A percentile compares a stretch with the other conserved stretches of the same genome.
Conservation (phyloP, 2,329 filamentous ascomycete species). For the Sporothrix variecibatus region DNA sequence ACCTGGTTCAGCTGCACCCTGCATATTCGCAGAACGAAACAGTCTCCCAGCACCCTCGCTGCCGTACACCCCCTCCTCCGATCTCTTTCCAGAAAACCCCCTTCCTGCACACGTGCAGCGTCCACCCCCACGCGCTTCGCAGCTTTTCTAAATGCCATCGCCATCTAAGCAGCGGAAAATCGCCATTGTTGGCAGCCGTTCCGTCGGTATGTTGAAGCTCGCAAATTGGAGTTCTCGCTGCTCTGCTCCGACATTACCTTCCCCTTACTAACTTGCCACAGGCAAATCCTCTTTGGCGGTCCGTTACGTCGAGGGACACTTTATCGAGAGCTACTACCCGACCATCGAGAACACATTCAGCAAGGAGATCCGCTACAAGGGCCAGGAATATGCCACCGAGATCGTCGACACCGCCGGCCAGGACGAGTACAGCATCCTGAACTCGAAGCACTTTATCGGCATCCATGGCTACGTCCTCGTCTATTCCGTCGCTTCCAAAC, state of each 20-base stretch:
- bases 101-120: constrained; percentile 21
- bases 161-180: constrained; percentile 89
- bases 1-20: background rate
- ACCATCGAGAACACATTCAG: constrained; percentile 99
- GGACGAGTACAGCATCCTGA: constrained; percentile 98
- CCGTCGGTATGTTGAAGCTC: constrained; percentile 58
- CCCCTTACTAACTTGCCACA: constrained; percentile 41
- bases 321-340: constrained; percentile 98
- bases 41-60: constrained; percentile 2
- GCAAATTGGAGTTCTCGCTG: background rate
- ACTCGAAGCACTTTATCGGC: constrained; percentile 98
- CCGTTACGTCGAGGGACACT: constrained; percentile 95
- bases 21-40: background rate
- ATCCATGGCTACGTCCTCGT: constrained; percentile 99
- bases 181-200: constrained; percentile 91
- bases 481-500: constrained; percentile 92
- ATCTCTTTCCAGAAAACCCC: background rate
- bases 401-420: constrained; percentile 98
- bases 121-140: constrained; percentile 25
- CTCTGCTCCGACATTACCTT: background rate
- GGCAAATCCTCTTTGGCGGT: constrained; percentile 98
- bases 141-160: constrained; percentile 37
- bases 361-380: constrained; percentile 89
- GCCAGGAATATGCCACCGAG: constrained; percentile 91
- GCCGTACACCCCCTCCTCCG: constrained; percentile 1